These are phyloP conservation scores for Pascua guehoae DNA, from an alignment of 1,284 basidiomycete genomes.

Conservation along the genomic window DNA sequence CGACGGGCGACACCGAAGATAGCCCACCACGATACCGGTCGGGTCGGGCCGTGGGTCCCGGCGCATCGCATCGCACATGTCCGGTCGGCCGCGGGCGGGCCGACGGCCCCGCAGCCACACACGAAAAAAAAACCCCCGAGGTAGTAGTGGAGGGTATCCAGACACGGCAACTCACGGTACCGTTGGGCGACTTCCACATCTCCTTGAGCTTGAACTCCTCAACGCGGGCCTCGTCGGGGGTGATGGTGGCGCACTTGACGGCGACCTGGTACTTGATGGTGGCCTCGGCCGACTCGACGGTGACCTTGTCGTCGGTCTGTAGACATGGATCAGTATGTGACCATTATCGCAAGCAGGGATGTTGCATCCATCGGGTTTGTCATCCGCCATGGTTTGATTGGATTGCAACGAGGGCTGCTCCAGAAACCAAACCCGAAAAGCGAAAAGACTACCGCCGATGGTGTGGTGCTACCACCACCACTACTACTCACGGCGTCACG, in stretches of 20 bases:
- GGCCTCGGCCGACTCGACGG: slow-evolving; percentile 87
- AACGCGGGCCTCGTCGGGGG: slow-evolving; percentile 73
- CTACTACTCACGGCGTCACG: slow-evolving; percentile 71
- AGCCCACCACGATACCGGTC: too few species aligned
- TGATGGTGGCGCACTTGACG: slow-evolving; percentile 87
- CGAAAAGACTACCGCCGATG: background rate
- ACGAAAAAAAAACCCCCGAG: background rate
- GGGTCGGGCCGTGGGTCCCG: too few species aligned
- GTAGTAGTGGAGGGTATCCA: background rate
- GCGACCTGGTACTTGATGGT: slow-evolving; percentile 83
- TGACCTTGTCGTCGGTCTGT: slow-evolving; percentile 90
- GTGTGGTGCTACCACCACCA: background rate
- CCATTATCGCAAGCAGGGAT: too few species aligned
- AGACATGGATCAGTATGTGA: slow-evolving; percentile 7
- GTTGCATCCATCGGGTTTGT: too few species aligned
- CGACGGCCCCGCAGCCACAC: background rate
- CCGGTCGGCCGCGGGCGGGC: background rate
- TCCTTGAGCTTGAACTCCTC: slow-evolving; percentile 91
- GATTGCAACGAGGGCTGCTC: too few species aligned
- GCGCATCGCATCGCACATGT: background rate
- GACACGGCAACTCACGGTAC: slow-evolving; percentile 61
- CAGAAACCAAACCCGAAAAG: background rate
- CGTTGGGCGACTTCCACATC: slow-evolving; percentile 96
- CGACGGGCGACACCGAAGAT: too few species aligned
- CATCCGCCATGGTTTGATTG: too few species aligned